Evolutionary conservation across 768 basidiomycete species (phyloP), one percentile per base, ranked within the genome.

Genomic region (Auricularia sp.): DNA sequence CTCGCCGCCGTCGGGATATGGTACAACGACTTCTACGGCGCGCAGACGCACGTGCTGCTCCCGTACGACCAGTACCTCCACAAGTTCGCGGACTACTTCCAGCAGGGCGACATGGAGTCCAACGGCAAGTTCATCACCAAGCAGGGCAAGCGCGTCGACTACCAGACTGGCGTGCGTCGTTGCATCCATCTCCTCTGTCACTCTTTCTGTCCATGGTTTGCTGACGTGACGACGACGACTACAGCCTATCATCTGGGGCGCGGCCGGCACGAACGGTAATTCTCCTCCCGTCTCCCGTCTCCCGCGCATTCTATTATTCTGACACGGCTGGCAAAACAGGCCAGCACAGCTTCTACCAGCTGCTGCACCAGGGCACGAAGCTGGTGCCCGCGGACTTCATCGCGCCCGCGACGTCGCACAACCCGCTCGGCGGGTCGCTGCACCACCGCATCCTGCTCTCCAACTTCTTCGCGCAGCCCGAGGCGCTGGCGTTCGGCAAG

Each of bases 81-180:
- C 83, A 97, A 96, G 76, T 99, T 99, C 71, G 96, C 97, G 43
- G 97, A 99, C 76, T 98, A 98, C 81, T 99, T 99, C 91, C 97
- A 98, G 76, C 97, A 98, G 76, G 96, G 95, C 58, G 97, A 99
- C 76, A 99, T 99, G 97, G 97, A 99, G 77, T 97, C 93, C 29
- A 98, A 99, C 75, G 97, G 97, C 64, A 99, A 98, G 80, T 91
- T 85, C 64, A 83, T 98, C 67, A 98, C 97, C 68, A 99, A 98
- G 79, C 82, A 85, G 65, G 97, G 97, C 6, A 82, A 91, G 68
- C 89, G 91, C 62, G 96, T 99, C 11, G 77, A 91, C 77, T 99
- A 98, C 78, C 87, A 98, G 80, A 98, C 96, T 63, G 97, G 96
- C 64, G 93, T 94, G 78, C 60, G 90, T 71, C 33, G 11, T 14